These are phyloP conservation scores for Handroanthus guayacan DNA, from an alignment of 257 asterid genomes.

Conservation along the genomic window DNA sequence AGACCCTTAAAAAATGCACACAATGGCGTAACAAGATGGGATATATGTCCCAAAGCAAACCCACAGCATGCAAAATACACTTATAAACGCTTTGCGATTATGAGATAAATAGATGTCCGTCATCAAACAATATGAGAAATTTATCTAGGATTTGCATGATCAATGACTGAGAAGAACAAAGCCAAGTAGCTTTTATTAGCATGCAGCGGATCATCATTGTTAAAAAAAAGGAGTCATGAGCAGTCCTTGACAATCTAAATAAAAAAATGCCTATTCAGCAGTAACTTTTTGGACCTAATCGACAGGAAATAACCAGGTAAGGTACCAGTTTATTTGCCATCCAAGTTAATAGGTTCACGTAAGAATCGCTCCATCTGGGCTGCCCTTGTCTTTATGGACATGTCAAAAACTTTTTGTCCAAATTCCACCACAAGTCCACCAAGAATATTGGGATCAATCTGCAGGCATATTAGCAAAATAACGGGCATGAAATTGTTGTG, in stretches of 20 bases:
- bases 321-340: constrained; percentile 33
- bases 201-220: background rate
- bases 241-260: constrained; percentile 20
- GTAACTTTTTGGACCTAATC: constrained; percentile 10
- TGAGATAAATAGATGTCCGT: background rate
- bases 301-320: constrained; percentile 22
- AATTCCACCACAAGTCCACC: constrained; percentile 94
- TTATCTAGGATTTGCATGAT: background rate
- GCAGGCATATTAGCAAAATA: constrained; percentile 33
- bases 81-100: background rate
- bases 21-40: background rate
- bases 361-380: constrained; percentile 99
- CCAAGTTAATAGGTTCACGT: constrained; percentile 76
- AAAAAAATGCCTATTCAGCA: constrained; percentile 13
- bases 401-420: constrained; percentile 81
- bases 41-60: background rate
- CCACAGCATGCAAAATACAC: background rate
- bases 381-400: constrained; percentile 93
- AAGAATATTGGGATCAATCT: constrained; percentile 94
- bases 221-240: constrained; percentile 10
- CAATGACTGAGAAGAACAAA: constrained; percentile 12
- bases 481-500: background rate
- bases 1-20: background rate
- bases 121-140: constrained; percentile 2
- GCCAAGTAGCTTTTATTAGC: constrained; percentile 41